A percentile compares a stretch with the other conserved stretches of the same genome.
Evolutionary conservation across 2,329 filamentous ascomycete genomes (phyloP).

Genomic region (Hypoxylon sp.): DNA sequence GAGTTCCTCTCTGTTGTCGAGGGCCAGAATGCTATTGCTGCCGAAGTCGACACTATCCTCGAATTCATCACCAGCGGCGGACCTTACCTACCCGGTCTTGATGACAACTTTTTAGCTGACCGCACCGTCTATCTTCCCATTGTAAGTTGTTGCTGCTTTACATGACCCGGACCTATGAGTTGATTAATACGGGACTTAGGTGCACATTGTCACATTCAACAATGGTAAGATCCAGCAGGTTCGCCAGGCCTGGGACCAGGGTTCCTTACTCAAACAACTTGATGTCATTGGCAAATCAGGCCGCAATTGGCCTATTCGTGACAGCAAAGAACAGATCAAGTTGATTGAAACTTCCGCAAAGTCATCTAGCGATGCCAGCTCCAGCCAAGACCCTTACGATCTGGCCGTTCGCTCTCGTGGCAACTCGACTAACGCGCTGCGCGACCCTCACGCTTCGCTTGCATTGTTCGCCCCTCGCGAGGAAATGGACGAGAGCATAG

Average conservation of each 20-base stretch:
- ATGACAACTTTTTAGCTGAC: slow-evolving; percentile 94
- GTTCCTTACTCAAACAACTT: slow-evolving; percentile 89
- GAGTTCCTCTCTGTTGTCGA: slow-evolving; percentile 82
- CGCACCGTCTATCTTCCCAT: slow-evolving; percentile 83
- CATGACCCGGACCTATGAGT: not conserved
- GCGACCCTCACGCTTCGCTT: slow-evolving; percentile 79
- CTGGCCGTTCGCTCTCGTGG: slow-evolving; percentile 63
- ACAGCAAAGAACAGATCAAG: slow-evolving; percentile 85
- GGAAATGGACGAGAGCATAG: slow-evolving; percentile 66
- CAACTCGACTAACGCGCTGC: slow-evolving; percentile 68
- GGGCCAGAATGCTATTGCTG: slow-evolving; percentile 75
- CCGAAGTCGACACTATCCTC: slow-evolving; percentile 86
- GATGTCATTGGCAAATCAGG: slow-evolving; percentile 92
- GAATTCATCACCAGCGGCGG: slow-evolving; percentile 88
- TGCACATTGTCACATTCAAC: slow-evolving; percentile 91
- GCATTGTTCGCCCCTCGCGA: slow-evolving; percentile 82
- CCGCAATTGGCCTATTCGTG: slow-evolving; percentile 94
- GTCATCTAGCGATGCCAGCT: slow-evolving; percentile 58
- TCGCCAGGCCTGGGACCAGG: slow-evolving; percentile 95
- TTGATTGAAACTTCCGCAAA: slow-evolving; percentile 77
- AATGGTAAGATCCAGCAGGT: slow-evolving; percentile 87
- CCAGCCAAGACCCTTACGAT: slow-evolving; percentile 57
- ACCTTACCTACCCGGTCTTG: slow-evolving; percentile 87
- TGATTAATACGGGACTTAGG: slow-evolving; percentile 63
- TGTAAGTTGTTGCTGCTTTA: slow-evolving; percentile 68